phyloP scores from a whole-genome alignment of 1,284 basidiomycete genomes.

The Ustilago shanxiensis region DNA sequence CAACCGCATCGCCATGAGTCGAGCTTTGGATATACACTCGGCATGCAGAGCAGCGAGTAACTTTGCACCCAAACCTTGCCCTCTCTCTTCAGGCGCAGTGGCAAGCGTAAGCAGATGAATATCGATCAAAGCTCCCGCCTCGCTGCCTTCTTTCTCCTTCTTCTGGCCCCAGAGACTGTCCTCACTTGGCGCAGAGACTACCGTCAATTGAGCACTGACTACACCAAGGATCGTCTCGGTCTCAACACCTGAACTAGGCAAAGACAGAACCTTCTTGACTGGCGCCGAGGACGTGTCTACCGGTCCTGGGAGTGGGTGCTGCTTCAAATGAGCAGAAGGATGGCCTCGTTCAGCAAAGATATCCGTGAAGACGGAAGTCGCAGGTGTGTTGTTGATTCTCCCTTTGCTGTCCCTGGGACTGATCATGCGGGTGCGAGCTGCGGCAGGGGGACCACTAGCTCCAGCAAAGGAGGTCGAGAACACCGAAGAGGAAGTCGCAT shows the following conservation, averaged over 20 bases:
- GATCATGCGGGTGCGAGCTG: slow-evolving; percentile 31
- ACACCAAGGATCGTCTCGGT: slow-evolving; percentile 62
- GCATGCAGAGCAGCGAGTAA: slow-evolving; percentile 50
- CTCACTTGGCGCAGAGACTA: slow-evolving; percentile 20
- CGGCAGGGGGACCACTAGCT: background rate
- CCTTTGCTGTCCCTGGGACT: slow-evolving; percentile 25
- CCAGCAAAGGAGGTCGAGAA: slow-evolving; percentile 10
- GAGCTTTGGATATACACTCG: slow-evolving; percentile 39
- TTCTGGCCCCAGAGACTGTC: slow-evolving; percentile 11
- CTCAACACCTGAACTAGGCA: slow-evolving; percentile 40
- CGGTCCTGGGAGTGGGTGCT: slow-evolving; percentile 53
- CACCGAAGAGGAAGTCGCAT: slow-evolving; percentile 13
- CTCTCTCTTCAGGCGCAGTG: slow-evolving; percentile 53
- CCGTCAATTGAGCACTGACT: slow-evolving; percentile 46
- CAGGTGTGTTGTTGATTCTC: slow-evolving; percentile 50
- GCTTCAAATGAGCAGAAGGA: slow-evolving; percentile 6
- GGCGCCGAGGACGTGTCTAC: slow-evolving; percentile 47
- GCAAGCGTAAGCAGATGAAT: slow-evolving; percentile 60
- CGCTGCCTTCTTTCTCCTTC: slow-evolving; percentile 11
- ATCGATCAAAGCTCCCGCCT: slow-evolving; percentile 31
- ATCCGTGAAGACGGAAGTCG: slow-evolving; percentile 48
- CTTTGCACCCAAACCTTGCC: slow-evolving; percentile 58
- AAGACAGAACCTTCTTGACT: slow-evolving; percentile 51
- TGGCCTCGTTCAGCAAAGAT: slow-evolving; percentile 36
- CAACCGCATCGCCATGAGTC: slow-evolving; percentile 27